Evolutionary conservation across 805 yeast species (phyloP).

Genomic region (Isabelozyma rhagii): DNA sequence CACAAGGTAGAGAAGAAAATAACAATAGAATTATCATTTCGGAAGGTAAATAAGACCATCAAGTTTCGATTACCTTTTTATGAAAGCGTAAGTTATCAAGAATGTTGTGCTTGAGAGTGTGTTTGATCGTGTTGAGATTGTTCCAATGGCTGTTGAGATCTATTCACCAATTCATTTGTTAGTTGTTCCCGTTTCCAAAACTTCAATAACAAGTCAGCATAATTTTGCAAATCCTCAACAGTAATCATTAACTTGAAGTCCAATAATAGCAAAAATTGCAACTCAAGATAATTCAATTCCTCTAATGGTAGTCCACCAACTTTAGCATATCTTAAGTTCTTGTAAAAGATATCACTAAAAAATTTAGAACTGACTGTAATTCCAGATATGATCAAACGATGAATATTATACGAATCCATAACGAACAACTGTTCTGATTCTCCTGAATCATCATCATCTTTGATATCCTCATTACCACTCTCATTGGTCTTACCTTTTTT

Average conservation of each 20-base stretch:
- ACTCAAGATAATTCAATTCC: conserved; percentile 87
- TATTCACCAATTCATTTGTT: conserved; percentile 34
- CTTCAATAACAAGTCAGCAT: conserved; percentile 79
- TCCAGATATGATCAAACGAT: conserved; percentile 89
- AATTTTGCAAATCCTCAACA: conserved; percentile 84
- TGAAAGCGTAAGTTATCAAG: background rate
- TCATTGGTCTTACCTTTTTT: conserved; percentile 10
- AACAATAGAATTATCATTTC: background rate
- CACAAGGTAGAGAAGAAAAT: background rate
- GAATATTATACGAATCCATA: conserved; percentile 95
- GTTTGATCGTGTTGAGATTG: conserved; percentile 1
- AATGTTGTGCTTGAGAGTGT: background rate
- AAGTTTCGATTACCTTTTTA: conserved; percentile 1
- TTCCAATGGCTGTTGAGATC: conserved; percentile 5
- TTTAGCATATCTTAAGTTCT: conserved; percentile 90
- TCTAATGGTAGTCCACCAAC: conserved; percentile 94
- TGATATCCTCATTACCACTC: conserved; percentile 1
- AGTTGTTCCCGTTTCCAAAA: conserved; percentile 77
- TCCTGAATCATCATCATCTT: conserved; percentile 11
- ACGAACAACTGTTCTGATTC: conserved; percentile 66
- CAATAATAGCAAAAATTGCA: conserved; percentile 78
- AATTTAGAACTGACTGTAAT: conserved; percentile 94
- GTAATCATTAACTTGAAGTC: conserved; percentile 87
- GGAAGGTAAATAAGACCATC: background rate
- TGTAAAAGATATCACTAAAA: conserved; percentile 91